Percentiles rank a stretch among this genome's conserved stretches.
phyloP scores from a whole-genome alignment of 2,329 filamentous ascomycete species.

The Phymatotrichopsis omnivora region DNA sequence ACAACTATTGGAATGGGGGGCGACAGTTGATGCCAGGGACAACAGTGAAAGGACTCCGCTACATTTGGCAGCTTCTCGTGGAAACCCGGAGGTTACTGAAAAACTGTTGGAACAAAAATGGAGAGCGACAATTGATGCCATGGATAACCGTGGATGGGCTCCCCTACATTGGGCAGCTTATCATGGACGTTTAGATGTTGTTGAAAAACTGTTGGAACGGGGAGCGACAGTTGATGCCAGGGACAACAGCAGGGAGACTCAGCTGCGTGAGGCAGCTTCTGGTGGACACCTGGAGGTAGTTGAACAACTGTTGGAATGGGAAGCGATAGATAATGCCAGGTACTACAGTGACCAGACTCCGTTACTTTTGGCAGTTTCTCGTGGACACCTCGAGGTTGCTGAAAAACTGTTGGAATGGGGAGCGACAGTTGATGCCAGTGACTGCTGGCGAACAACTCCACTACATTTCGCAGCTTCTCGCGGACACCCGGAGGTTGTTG shows the following conservation, averaged over 20 bases:
- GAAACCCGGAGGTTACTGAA: constrained; percentile 4
- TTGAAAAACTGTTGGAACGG: constrained; percentile 17
- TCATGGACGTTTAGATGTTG: constrained; percentile 14
- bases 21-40: neutral
- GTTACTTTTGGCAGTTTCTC: no score
- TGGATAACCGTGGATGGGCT: neutral
- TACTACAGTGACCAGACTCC: no score
- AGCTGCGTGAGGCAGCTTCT: constrained; percentile 9
- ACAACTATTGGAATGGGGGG: constrained; percentile 1
- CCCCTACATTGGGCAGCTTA: constrained; percentile 20
- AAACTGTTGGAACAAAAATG: neutral
- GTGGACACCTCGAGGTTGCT: constrained; percentile 10
- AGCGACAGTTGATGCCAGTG: constrained; percentile 4
- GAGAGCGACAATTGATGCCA: constrained; percentile 3
- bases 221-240: constrained; percentile 15
- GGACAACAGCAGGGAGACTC: constrained; percentile 8
- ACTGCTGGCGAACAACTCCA: constrained; percentile 13
- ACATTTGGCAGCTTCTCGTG: neutral
- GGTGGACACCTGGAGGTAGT: no score
- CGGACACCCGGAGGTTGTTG: constrained; percentile 15
- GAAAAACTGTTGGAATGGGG: constrained; percentile 11
- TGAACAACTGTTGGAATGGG: no score
- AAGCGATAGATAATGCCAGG: no score
- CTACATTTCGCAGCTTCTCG: constrained; percentile 21
- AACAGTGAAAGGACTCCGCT: constrained; percentile 1